Evolutionary conservation across 108 stramenopile genomes (phyloP), one percentile per base, ranked within the genome.

Genomic region (Pelagomonas calceolata): DNA sequence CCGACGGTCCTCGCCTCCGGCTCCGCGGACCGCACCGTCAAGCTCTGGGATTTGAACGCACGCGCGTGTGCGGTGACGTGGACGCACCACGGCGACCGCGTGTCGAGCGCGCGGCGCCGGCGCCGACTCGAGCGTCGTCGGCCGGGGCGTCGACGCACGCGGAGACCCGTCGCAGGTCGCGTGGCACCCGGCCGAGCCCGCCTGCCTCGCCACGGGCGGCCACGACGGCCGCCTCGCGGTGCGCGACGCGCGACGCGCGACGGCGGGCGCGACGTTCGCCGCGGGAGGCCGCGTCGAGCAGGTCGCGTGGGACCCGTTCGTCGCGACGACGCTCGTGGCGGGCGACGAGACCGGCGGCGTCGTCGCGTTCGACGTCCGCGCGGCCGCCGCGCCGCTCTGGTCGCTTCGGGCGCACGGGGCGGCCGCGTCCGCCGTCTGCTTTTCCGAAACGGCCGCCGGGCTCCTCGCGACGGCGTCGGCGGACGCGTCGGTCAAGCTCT

Each of bases 21-120:
- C 34, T 95, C 94, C 3, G 97, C 96, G 1, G 99, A 99, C 83
- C 80, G 75, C 18, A 98, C 96, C 30, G 95, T 99, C 17, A 98
- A 98, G 76, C 68, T 85, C 32, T 75, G 76, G 68, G 70, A 79
- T 29, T 76, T 81, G 33, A 73, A 80, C 34, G 80, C 80, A 70
- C 72, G 81, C 66, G 69, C 69, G 17, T 76, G 81, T 18, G 88
- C 92, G 31, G 79, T 84, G 14, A 95, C 97, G 26, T 86, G 93
- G 68, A 87, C 84, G 30, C 96, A 99, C 78, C 99, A 99, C 78
- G 80, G 70, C 34, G 94, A 91, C 78, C 98, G 98, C 85, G 97
- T 99, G 60, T 92, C 94, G 76, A 88, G 89, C 14, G n/a, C n/a
- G n/a, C n/a, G n/a, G n/a, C n/a, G n/a, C n/a, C n/a, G n/a, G n/a